Evolutionary conservation across 2,329 filamentous ascomycete species (phyloP).

Genomic region (Amesomyces nigricolor): DNA sequence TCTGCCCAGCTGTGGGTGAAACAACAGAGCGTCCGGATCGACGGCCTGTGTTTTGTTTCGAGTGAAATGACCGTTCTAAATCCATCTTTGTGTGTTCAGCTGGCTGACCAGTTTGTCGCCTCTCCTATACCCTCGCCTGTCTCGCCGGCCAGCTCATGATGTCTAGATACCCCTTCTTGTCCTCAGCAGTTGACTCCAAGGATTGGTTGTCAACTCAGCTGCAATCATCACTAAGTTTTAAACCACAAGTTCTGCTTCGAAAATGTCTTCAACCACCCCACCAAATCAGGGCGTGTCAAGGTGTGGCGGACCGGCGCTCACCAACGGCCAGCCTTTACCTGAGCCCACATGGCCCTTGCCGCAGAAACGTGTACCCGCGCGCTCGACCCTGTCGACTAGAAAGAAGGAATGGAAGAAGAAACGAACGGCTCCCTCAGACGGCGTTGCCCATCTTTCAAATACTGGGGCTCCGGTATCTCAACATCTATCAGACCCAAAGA

Average conservation of each 20-base stretch:
- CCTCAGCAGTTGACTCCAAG: too few relatives aligned
- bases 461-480: not conserved
- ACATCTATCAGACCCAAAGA: not conserved
- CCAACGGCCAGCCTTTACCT: not conserved
- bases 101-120: too few relatives aligned
- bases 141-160: not conserved
- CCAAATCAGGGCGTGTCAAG: not conserved
- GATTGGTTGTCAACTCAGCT: too few relatives aligned
- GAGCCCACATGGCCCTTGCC: conserved; percentile 9
- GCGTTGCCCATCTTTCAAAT: not conserved
- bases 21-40: conserved; percentile 5
- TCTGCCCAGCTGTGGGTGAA: not conserved
- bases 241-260: conserved; percentile 2
- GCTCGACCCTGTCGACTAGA: not conserved
- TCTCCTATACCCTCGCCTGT: not conserved
- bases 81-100: conserved; percentile 10
- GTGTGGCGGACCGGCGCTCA: not conserved
- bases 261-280: not conserved
- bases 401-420: conserved; percentile 1
- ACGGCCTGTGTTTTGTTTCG: conserved; percentile 17
- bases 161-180: too few relatives aligned
- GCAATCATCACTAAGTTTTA: too few relatives aligned
- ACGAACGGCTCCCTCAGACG: not conserved
- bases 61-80: conserved; percentile 1
- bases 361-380: conserved; percentile 3